phyloP scores from a whole-genome alignment of 345 rosid genomes.

The Crucihimalaya himalaica region DNA sequence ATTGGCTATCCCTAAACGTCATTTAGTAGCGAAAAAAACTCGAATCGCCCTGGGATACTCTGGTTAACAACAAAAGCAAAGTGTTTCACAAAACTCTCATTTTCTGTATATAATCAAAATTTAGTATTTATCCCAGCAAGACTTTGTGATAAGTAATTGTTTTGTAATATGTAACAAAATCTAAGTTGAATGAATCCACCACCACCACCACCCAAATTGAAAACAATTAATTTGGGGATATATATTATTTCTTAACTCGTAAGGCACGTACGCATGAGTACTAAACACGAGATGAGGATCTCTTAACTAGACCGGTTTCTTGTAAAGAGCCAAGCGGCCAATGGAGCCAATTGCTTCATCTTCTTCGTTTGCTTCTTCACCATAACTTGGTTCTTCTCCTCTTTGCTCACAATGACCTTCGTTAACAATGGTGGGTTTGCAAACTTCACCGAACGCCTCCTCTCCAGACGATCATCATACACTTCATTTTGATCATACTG shows the following conservation, averaged over 20 bases:
- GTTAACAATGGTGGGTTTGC: conserved; percentile 62
- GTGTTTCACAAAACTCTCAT: not conserved
- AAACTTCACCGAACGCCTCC: conserved; percentile 68
- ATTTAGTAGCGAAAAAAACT: too few species aligned
- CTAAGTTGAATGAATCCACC: not conserved
- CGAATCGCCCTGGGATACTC: too few species aligned
- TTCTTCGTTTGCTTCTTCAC: conserved; percentile 41
- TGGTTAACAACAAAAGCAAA: too few species aligned
- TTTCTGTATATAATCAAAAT: not conserved
- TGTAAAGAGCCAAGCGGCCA: conserved; percentile 62
- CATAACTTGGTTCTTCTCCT: conserved; percentile 41
- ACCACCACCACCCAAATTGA: not conserved
- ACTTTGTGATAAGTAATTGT: not conserved
- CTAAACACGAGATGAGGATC: not conserved
- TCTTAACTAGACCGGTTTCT: conserved; percentile 45
- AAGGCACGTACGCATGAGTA: conserved; percentile 16
- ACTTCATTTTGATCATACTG: conserved; percentile 20
- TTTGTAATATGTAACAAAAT: not conserved
- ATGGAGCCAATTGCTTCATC: conserved; percentile 49
- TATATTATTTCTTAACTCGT: not conserved
- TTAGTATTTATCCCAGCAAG: not conserved
- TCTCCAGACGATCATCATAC: conserved; percentile 44
- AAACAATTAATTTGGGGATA: not conserved
- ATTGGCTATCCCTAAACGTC: too few species aligned
- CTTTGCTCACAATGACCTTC: conserved; percentile 41